Base-by-base conservation (phyloP, 371 early-diverging fungal genomes). In the Synchytrium microbalum region DNA sequence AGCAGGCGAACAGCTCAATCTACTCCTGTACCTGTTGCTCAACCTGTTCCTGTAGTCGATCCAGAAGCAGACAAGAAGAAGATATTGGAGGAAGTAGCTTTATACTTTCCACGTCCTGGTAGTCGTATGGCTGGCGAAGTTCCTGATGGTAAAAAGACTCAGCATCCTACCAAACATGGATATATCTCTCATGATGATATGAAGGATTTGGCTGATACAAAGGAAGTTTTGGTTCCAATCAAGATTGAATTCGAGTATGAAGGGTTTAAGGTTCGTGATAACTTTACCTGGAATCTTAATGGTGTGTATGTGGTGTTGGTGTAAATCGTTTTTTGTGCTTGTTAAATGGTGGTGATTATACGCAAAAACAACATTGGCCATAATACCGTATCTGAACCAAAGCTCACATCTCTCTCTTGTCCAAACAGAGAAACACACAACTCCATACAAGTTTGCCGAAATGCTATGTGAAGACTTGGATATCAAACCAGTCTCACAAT, bases 261-360 rank as follows among this genome's bases (percentile, higher is more conserved):
- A 61, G 91, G 89, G 25, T 82, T 86, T 67, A 87, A 86, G 63
- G 71, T 95, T 51, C 79, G 88, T 25, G 97, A 96, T 65, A 79
- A 84, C 19, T 94, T 96, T 71, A 88, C 90, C 13, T 96, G 97
- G 97, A 95, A 95, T 69, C 70, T 92, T 33, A 86, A 92, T 68
- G 91, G 85, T 85, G 78, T 23, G 63, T 32, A 10, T 56, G 23
- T 51, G 51, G 14, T 51, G 51, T n/a, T n/a, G n/a, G n/a, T n/a
- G n/a, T 53, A 24, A 62, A 2, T 58, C 16, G 25, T 27, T 46
- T 25, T 60, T 23, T 66, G 26, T 32, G 24, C n/a, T 46, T 26
- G n/a, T 46, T 2, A 64, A 23, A 26, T 31, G 5, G 19, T n/a
- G 19, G 3, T 54, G 64, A 27, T 62, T 32, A 31, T 68, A 23